Evolutionary conservation across 169 alveolate genomes (phyloP), one percentile per base, ranked within the genome.

Genomic region (Plasmodium malariae): DNA sequence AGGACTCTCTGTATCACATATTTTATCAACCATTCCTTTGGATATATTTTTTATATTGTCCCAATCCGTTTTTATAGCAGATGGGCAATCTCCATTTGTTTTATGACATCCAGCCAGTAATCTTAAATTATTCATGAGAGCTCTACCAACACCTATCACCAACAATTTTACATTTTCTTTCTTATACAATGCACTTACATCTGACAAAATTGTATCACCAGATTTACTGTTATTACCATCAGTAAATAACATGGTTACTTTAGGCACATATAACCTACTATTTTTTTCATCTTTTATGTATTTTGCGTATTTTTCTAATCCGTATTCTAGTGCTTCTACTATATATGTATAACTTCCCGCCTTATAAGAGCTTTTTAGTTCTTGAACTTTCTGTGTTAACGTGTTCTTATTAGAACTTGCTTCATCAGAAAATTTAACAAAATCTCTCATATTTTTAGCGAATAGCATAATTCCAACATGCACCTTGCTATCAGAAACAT

Each of bases 101-200:
- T 78, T 78, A 68, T 78, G 78, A 30, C 89, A 78, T 28, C 89
- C 89, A 5, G 70, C 89, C 17, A 78, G 40, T 49, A 78, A 68
- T 63, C 80, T 30, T 69, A 78, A 63, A 24, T 78, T 78, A 32
- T 48, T 32, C 32, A 78, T 78, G 26, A 57, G 43, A 24, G 80
- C 51, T 7, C 32, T 55, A n/a, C 89, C 89, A 78, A 78, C 76
- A 43, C 89, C 89, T 19, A 78, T 26, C 19, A 78, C 67, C 54
- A 78, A 36, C 34, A 78, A 51, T 24, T 78, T 78, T 51, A 78
- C 89, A 6, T 78, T 60, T 68, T 78, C 89, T 17, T 78, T n/a
- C 28, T 78, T 78, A 54, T 78, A 78, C 43, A 78, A 51, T 34
- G 34, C 60, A 78, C 80, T 78, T 17, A 34, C 78, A 14, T 63